Percentiles rank a stretch among this genome's conserved stretches.
phyloP scores from a whole-genome alignment of 2,329 filamentous ascomycete genomes.

The Diaporthe velutina region DNA sequence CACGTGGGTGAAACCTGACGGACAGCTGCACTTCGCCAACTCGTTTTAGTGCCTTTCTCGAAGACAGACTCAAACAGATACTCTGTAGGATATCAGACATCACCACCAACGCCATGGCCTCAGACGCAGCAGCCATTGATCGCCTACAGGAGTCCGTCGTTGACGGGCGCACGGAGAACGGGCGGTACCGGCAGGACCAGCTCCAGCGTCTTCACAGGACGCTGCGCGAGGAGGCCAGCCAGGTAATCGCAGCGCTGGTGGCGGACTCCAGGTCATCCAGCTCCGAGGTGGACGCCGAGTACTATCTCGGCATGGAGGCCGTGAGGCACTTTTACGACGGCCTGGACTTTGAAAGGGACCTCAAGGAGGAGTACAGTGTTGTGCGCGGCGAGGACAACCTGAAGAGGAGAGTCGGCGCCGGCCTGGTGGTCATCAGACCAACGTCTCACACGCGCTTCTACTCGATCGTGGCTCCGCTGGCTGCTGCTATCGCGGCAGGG shows the following conservation, averaged over 20 bases:
- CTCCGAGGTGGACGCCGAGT: constrained; percentile 51
- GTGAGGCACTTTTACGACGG: constrained; percentile 47
- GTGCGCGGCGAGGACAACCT: constrained; percentile 44
- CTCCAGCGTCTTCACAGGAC: constrained; percentile 52
- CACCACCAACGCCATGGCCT: constrained; percentile 18
- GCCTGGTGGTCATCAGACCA: constrained; percentile 50
- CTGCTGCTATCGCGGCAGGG: constrained; percentile 52
- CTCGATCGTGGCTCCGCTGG: constrained; percentile 48
- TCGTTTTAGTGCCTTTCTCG: neutral
- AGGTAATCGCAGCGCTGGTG: constrained; percentile 49
- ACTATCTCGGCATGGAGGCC: constrained; percentile 47
- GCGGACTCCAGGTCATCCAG: constrained; percentile 47
- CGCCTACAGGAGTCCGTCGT: constrained; percentile 50
- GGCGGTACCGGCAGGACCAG: constrained; percentile 54
- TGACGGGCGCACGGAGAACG: constrained; percentile 54
- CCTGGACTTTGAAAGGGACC: constrained; percentile 45
- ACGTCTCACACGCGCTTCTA: constrained; percentile 49
- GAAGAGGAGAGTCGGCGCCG: constrained; percentile 43
- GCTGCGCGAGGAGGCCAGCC: constrained; percentile 46
- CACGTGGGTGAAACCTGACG: neutral
- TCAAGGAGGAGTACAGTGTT: constrained; percentile 49
- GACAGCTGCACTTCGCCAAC: neutral
- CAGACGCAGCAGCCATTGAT: constrained; percentile 41
- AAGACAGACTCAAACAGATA: neutral
- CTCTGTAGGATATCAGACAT: neutral